Conservation (phyloP, 2,329 filamentous ascomycete genomes). For the Calonectria multiphialidica region DNA sequence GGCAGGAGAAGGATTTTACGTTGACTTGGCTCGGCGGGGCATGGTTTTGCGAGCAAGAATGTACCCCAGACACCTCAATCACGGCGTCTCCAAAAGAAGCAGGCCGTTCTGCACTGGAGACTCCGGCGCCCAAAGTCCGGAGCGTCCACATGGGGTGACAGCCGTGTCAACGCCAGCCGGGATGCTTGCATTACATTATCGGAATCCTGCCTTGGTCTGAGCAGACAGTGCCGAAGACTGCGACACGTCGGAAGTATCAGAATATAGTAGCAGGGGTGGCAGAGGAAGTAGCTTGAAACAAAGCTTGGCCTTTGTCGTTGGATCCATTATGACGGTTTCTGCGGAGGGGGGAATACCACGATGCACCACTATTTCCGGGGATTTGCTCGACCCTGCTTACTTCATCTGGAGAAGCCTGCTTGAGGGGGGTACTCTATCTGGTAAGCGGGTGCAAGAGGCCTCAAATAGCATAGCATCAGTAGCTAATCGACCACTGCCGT, state of each 20-base stretch:
- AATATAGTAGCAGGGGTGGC: constrained; percentile 2
- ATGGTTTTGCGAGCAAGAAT: neutral
- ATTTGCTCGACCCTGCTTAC: neutral
- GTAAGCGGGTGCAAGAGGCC: constrained; percentile 1
- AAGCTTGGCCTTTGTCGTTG: neutral
- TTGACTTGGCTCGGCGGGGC: neutral
- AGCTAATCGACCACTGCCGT: neutral
- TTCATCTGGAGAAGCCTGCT: neutral
- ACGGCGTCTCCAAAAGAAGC: neutral
- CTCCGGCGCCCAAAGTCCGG: neutral
- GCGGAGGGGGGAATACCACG: neutral
- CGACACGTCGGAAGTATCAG: neutral
- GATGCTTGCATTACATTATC: neutral
- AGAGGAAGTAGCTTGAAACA: constrained; percentile 18
- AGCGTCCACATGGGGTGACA: neutral
- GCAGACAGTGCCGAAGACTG: neutral
- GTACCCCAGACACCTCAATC: neutral
- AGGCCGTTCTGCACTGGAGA: neutral
- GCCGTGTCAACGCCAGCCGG: no score
- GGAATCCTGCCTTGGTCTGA: neutral
- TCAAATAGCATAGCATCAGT: neutral
- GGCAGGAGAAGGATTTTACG: constrained; percentile 2
- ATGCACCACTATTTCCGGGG: neutral
- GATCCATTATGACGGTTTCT: neutral
- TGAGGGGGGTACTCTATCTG: neutral